These are phyloP conservation scores for Papiliotrema laurentii DNA, from an alignment of 1,284 basidiomycete species.

Conservation along the genomic window DNA sequence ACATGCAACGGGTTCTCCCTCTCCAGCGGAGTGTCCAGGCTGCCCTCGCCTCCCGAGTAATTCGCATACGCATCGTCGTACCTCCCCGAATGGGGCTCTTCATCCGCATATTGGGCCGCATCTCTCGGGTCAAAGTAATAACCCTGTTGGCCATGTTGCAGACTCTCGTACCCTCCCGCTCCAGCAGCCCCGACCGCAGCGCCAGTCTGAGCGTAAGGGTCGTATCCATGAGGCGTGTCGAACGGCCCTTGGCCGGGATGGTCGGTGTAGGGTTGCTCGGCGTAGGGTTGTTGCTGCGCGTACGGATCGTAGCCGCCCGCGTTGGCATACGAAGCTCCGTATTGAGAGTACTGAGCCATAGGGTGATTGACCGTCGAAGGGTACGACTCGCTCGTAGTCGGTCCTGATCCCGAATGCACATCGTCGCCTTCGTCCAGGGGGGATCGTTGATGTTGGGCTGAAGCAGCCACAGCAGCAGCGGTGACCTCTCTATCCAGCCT, in stretches of 20 bases:
- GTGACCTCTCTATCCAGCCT: slow-evolving; percentile 48
- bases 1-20: slow-evolving; percentile 26
- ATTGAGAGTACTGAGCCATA: slow-evolving; percentile 47
- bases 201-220: slow-evolving; percentile 10
- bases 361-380: slow-evolving; percentile 40
- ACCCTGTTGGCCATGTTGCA: slow-evolving; percentile 20
- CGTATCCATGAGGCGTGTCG: slow-evolving; percentile 6
- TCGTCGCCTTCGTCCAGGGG: slow-evolving; percentile 49
- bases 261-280: slow-evolving; percentile 4
- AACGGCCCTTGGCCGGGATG: slow-evolving; percentile 6
- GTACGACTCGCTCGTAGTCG: slow-evolving; percentile 39
- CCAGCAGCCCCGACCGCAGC: slow-evolving; percentile 17
- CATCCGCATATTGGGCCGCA: slow-evolving; percentile 21
- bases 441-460: slow-evolving; percentile 32
- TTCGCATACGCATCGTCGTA: slow-evolving; percentile 20
- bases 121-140: slow-evolving; percentile 44
- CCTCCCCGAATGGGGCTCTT: slow-evolving; percentile 8
- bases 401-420: slow-evolving; percentile 18
- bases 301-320: slow-evolving; percentile 47
- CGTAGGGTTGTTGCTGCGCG: slow-evolving; percentile 14
- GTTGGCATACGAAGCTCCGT: slow-evolving; percentile 36
- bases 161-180: slow-evolving; percentile 18
- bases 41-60: slow-evolving; percentile 12
- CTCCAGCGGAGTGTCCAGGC: slow-evolving; percentile 27
- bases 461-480: slow-evolving; percentile 47